phyloP scores from a whole-genome alignment of 2,329 filamentous ascomycete species.

The Colletotrichum shisoi region DNA sequence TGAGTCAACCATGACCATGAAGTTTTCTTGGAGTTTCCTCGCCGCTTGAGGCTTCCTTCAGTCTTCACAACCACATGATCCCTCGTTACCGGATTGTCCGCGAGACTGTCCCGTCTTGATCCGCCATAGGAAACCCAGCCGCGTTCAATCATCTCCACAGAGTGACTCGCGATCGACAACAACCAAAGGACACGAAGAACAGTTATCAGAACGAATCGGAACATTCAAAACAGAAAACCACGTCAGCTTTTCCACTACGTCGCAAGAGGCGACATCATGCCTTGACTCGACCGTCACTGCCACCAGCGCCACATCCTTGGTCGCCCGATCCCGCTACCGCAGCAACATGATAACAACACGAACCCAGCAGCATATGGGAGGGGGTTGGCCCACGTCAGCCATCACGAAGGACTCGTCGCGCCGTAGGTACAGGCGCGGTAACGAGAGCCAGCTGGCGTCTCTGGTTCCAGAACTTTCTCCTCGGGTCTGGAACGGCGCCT shows the following conservation, averaged over 20 bases:
- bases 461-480: neutral
- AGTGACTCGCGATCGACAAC: too few relatives aligned
- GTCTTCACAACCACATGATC: too few relatives aligned
- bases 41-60: too few relatives aligned
- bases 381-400: neutral
- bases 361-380: neutral
- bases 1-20: too few relatives aligned
- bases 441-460: neutral
- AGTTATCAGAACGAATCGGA: too few relatives aligned
- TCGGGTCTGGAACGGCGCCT: neutral
- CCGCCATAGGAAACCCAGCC: too few relatives aligned
- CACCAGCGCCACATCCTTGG: neutral
- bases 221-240: neutral
- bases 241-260: neutral
- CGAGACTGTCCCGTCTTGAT: too few relatives aligned
- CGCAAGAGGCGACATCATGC: too few relatives aligned
- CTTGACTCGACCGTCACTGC: neutral
- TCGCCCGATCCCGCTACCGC: conserved; percentile 12
- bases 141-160: too few relatives aligned
- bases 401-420: neutral
- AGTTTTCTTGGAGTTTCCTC: too few relatives aligned
- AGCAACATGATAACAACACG: neutral
- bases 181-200: too few relatives aligned
- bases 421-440: neutral
- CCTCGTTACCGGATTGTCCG: too few relatives aligned